Base-by-base conservation (phyloP, 441 rosid species). In the Eruca vesicaria region DNA sequence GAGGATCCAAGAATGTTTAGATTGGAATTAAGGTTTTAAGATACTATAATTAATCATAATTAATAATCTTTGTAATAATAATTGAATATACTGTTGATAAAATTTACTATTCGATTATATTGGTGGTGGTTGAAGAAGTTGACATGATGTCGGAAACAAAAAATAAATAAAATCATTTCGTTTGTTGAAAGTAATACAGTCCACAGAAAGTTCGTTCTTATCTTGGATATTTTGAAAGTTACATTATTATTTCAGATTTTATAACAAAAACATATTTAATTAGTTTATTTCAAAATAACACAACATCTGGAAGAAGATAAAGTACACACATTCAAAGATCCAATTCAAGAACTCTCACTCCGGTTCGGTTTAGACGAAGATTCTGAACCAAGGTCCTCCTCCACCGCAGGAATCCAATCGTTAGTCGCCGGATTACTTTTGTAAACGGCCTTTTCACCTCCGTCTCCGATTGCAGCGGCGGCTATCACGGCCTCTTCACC, bases 391-490 rank as follows among this genome's bases (percentile, higher is more conserved):
- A 58, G 21, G 4, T 69, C 74, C 11, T 82, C 75, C 43, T 80
- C 85, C 52, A 38, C 61, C 23, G 35, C 75, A 3, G 92, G 90
- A 81, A 79, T 75, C 96, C 93, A 86, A 36, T 90, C 93, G 58
- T 88, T 90, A 11, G 85, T 87, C 56, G 92, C 92, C 21, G 93
- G 93, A 57, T 90, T 90, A 79, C 93, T 81, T 65, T 36, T 81
- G 63, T 76, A 82, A 60, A 73, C 76, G 5, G 29, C 66, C 74
- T 9, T 73, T 62, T 78, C 74, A 61, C 61, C 66, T 61, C 81
- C 85, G 33, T 74, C 76, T 59, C 21, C 67, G 7, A 45, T 4
- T 55, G 3, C 35, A 2, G 15, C 35, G 12, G 43, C 38, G 21
- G 12, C 5, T 23, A 6, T 72, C 11, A 45, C 55, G 0, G 11